Evolutionary conservation across 257 asterid genomes (phyloP).

Genomic region (Ballota nigra): DNA sequence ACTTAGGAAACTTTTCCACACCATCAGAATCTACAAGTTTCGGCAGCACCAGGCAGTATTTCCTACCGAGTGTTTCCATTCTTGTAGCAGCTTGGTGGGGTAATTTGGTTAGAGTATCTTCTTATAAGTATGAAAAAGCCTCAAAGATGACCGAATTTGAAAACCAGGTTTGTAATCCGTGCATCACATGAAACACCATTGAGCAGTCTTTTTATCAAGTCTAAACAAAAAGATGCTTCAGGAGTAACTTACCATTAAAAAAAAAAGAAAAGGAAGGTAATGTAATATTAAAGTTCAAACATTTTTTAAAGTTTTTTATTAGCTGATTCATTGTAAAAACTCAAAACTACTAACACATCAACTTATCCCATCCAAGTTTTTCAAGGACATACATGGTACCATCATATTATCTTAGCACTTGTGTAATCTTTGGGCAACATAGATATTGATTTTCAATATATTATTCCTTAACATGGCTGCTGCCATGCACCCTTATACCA

Average conservation of each 20-base stretch:
- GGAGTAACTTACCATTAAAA: not conserved
- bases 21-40: conserved; percentile 5
- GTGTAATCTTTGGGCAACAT: not conserved
- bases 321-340: conserved; percentile 2
- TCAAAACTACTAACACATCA: conserved; percentile 1
- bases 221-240: not conserved
- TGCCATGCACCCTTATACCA: conserved; percentile 10
- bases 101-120: not conserved
- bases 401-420: not conserved
- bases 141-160: not conserved
- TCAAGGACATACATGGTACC: not conserved
- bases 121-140: not conserved
- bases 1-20: not conserved
- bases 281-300: not conserved
- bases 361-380: not conserved
- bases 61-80: not conserved
- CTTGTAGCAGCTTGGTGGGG: not conserved
- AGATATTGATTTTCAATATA: conserved; percentile 4
- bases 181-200: not conserved
- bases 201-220: not conserved
- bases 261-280: not conserved
- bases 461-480: conserved; percentile 7
- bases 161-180: not conserved
- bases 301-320: not conserved
- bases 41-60: not conserved